Evolutionary conservation across 2,329 filamentous ascomycete genomes (phyloP).

Genomic region (Talaromyces sp.): DNA sequence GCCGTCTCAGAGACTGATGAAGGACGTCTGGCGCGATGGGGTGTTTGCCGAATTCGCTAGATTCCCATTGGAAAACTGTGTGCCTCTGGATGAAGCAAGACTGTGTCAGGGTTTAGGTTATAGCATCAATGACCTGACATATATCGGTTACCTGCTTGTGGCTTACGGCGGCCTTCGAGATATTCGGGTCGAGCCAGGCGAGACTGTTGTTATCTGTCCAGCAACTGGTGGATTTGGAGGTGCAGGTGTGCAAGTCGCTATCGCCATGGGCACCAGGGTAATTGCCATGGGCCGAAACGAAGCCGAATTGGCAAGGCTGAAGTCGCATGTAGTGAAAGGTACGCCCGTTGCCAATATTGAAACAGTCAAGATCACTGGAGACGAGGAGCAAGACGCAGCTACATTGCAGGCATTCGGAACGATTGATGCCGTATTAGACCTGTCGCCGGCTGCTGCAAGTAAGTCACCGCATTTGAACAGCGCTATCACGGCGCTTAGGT

Average conservation of each 20-base stretch:
- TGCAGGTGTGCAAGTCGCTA: slow-evolving; percentile 43
- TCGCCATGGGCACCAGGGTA: slow-evolving; percentile 48
- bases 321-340: background rate
- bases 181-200: slow-evolving; percentile 39
- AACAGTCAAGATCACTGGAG: background rate
- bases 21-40: slow-evolving; percentile 32
- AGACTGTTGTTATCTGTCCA: slow-evolving; percentile 46
- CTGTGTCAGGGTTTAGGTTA: slow-evolving; percentile 35
- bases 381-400: background rate
- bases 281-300: slow-evolving; percentile 46
- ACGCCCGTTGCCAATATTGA: background rate
- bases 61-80: slow-evolving; percentile 33
- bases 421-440: slow-evolving; percentile 4
- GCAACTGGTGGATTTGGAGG: slow-evolving; percentile 48
- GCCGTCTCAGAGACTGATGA: slow-evolving; percentile 27
- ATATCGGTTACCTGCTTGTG: slow-evolving; percentile 33
- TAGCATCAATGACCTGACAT: slow-evolving; percentile 33
- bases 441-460: background rate
- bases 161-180: slow-evolving; percentile 42
- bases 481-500: background rate
- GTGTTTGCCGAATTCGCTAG: slow-evolving; percentile 30
- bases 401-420: background rate
- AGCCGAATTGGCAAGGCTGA: slow-evolving; percentile 1
- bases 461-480: slow-evolving; percentile 6
- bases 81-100: slow-evolving; percentile 27